Percentiles rank a stretch among this genome's conserved stretches.
These are phyloP conservation scores for Fusarium nygamai DNA, from an alignment of 2,329 filamentous ascomycete species.

Conservation along the genomic window DNA sequence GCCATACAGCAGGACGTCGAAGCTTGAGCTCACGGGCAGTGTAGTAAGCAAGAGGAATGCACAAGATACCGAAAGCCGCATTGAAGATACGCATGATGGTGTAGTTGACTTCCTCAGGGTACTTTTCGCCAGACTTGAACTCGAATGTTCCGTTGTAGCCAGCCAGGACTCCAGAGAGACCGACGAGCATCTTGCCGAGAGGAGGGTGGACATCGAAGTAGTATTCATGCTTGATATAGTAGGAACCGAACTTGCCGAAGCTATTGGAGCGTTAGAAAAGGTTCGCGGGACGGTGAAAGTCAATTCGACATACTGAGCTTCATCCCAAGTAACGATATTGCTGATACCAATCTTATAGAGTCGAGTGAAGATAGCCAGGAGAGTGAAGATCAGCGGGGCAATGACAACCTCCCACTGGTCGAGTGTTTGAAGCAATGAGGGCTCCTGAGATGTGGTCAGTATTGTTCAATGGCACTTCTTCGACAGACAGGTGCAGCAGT, in stretches of 20 bases:
- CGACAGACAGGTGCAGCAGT: background rate
- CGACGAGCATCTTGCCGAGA: slow-evolving; percentile 97
- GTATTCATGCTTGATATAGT: slow-evolving; percentile 99
- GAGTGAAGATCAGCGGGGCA: slow-evolving; percentile 69
- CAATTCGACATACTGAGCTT: slow-evolving; percentile 65
- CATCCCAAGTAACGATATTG: slow-evolving; percentile 74
- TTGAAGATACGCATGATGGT: slow-evolving; percentile 99
- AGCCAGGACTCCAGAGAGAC: slow-evolving; percentile 92
- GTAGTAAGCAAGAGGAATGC: slow-evolving; percentile 93
- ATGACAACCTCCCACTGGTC: slow-evolving; percentile 71
- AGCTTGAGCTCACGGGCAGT: slow-evolving; percentile 93
- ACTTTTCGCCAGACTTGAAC: slow-evolving; percentile 98
- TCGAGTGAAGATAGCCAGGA: slow-evolving; percentile 72
- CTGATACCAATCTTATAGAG: slow-evolving; percentile 76
- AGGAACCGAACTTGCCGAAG: slow-evolving; percentile 97
- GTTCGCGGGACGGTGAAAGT: background rate
- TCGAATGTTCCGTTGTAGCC: slow-evolving; percentile 99
- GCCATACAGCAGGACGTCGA: slow-evolving; percentile 87
- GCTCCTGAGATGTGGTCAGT: slow-evolving; percentile 52
- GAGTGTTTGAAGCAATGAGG: slow-evolving; percentile 70
- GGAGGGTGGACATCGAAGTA: slow-evolving; percentile 95
- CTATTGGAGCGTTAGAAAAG: slow-evolving; percentile 54
- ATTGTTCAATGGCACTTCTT: background rate
- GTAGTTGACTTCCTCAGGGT: slow-evolving; percentile 93
- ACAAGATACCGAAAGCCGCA: slow-evolving; percentile 90